Evolutionary conservation across 1,284 basidiomycete genomes (phyloP).

Genomic region (Apiotrichum siamense): DNA sequence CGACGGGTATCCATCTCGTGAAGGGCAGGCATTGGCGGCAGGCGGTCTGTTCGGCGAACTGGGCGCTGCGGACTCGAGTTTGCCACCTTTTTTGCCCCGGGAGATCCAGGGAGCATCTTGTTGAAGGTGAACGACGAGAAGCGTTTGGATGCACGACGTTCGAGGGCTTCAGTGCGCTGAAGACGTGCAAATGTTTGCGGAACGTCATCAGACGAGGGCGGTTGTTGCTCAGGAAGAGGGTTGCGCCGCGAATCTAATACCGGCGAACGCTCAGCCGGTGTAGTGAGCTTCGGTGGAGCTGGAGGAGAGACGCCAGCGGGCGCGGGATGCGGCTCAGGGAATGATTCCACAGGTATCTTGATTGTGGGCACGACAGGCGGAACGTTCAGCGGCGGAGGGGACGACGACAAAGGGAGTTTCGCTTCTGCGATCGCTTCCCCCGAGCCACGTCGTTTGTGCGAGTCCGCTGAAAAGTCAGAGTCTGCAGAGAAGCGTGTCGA

Average conservation of each 20-base stretch:
- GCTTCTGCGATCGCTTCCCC: not conserved
- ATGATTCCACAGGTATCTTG: not conserved
- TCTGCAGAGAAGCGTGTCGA: conserved; percentile 39
- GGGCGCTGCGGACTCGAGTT: conserved; percentile 39
- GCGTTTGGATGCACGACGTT: conserved; percentile 88
- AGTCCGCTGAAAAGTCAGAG: conserved; percentile 27
- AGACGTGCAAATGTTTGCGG: conserved; percentile 72
- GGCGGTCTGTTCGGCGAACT: conserved; percentile 24
- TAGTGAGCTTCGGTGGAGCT: conserved; percentile 28
- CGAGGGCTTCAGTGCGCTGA: conserved; percentile 76
- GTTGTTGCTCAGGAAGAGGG: not conserved
- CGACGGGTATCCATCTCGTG: conserved; percentile 2
- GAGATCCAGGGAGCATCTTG: conserved; percentile 69
- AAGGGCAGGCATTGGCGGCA: conserved; percentile 35
- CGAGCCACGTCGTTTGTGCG: not conserved
- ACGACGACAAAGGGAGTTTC: not conserved
- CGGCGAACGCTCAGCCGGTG: conserved; percentile 24
- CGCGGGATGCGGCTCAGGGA: conserved; percentile 1
- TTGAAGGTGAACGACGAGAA: conserved; percentile 94
- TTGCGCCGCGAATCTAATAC: not conserved
- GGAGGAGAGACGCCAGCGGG: conserved; percentile 17
- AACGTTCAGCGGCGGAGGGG: not conserved
- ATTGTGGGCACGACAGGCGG: not conserved
- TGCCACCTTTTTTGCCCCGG: conserved; percentile 28
- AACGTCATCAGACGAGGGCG: not conserved